phyloP scores from a whole-genome alignment of 1,284 basidiomycete genomes.

The Malassezia obtusa region DNA sequence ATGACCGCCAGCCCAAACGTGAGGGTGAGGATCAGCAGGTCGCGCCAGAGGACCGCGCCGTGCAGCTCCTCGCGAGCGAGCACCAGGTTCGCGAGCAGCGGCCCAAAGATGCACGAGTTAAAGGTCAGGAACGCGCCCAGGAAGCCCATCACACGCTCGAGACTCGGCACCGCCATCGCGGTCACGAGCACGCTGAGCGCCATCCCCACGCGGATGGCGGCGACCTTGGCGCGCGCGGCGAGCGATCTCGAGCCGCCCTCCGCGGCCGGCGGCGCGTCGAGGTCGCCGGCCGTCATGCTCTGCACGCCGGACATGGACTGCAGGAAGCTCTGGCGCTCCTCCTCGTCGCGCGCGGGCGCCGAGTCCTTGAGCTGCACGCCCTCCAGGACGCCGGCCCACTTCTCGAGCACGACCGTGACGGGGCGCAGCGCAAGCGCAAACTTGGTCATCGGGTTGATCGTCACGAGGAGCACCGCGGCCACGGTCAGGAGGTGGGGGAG shows the following conservation, averaged over 20 bases:
- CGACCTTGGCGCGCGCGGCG: neutral
- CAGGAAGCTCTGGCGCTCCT: conserved; percentile 13
- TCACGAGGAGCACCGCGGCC: conserved; percentile 77
- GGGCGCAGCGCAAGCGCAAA: conserved; percentile 77
- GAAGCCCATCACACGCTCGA: conserved; percentile 81
- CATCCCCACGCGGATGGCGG: conserved; percentile 22
- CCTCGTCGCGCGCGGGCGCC: neutral
- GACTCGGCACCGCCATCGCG: conserved; percentile 61
- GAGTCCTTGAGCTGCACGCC: neutral
- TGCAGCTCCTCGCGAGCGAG: conserved; percentile 20
- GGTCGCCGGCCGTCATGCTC: neutral
- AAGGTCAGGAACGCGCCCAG: conserved; percentile 76
- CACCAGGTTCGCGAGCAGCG: conserved; percentile 30
- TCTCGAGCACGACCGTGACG: conserved; percentile 36
- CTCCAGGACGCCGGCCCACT: neutral
- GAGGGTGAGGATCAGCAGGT: conserved; percentile 26
- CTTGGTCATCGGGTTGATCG: conserved; percentile 65
- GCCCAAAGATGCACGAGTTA: conserved; percentile 51
- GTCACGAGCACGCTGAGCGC: conserved; percentile 29
- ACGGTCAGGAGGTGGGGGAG: conserved; percentile 68
- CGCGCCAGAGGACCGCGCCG: conserved; percentile 9
- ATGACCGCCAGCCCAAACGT: conserved; percentile 27
- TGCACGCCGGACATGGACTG: conserved; percentile 17
- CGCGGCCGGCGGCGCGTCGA: neutral
- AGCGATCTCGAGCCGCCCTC: neutral